A percentile compares a stretch with the other conserved stretches of the same genome.
Evolutionary conservation across 2,329 filamentous ascomycete genomes (phyloP).

Genomic region (Neonectria magnoliae): DNA sequence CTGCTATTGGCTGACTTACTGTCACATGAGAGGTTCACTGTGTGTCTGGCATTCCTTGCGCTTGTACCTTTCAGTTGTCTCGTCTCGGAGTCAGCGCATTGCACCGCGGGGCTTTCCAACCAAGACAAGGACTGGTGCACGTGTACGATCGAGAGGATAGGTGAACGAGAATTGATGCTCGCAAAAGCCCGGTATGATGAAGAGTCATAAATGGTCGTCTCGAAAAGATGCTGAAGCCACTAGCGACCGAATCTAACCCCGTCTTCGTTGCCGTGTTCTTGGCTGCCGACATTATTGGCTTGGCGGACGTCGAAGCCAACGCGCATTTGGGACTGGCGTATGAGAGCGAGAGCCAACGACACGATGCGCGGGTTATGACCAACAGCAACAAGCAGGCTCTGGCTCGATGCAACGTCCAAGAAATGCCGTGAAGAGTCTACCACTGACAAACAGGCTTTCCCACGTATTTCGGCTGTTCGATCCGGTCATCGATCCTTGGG

Average conservation of each 20-base stretch:
- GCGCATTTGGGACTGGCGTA: background rate
- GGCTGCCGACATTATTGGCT: constrained; percentile 6
- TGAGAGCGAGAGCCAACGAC: background rate
- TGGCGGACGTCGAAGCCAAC: background rate
- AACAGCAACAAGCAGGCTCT: background rate
- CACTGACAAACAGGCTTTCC: background rate
- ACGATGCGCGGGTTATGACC: background rate
- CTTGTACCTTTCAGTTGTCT: background rate
- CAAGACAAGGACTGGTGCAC: background rate
- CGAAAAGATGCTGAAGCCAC: background rate
- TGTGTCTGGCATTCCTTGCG: background rate
- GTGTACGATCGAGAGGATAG: background rate
- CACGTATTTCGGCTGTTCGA: background rate
- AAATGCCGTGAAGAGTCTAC: background rate
- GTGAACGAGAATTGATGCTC: background rate
- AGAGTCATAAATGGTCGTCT: background rate
- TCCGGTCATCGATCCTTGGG: background rate
- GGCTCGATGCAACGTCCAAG: background rate
- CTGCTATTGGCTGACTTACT: background rate
- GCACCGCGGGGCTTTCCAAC: background rate
- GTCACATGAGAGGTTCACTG: background rate
- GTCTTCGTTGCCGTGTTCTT: background rate
- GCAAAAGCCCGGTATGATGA: background rate
- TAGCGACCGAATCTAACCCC: background rate
- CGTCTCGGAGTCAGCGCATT: background rate